These are phyloP conservation scores for Penicillium sp. DNA, from an alignment of 2,329 filamentous ascomycete species.

Conservation along the genomic window DNA sequence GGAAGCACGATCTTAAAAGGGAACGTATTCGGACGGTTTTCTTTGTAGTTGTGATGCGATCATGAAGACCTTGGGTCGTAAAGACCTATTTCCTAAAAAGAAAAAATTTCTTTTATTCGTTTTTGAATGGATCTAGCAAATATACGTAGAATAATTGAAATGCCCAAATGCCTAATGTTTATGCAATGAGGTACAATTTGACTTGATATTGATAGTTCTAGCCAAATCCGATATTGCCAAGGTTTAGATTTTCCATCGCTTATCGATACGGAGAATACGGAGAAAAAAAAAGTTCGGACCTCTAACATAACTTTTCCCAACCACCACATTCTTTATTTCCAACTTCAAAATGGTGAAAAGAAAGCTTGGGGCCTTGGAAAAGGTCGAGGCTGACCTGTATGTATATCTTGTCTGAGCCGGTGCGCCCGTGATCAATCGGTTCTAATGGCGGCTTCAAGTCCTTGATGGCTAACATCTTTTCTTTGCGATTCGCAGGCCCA, in stretches of 20 bases:
- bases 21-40: constrained; percentile 40
- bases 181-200: neutral
- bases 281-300: constrained; percentile 33
- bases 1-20: constrained; percentile 39
- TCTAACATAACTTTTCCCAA: constrained; percentile 52
- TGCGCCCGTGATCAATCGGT: constrained; percentile 6
- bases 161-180: neutral
- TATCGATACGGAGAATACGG: constrained; percentile 36
- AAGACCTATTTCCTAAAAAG: constrained; percentile 26
- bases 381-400: constrained; percentile 85
- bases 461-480: constrained; percentile 22
- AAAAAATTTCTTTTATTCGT: constrained; percentile 24
- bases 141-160: neutral
- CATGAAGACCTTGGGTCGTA: constrained; percentile 36
- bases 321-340: constrained; percentile 7
- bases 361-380: constrained; percentile 88
- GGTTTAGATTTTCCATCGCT: constrained; percentile 23
- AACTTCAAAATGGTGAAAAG: constrained; percentile 68
- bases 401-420: constrained; percentile 25
- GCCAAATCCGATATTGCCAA: neutral
- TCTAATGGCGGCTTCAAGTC: constrained; percentile 10
- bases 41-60: constrained; percentile 44
- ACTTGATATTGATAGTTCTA: constrained; percentile 1
- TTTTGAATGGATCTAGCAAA: constrained; percentile 5
- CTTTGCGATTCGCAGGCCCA: constrained; percentile 55